Evolutionary conservation across 2,329 filamentous ascomycete species (phyloP), one percentile per base, ranked within the genome.

Genomic region (Hirsutella thompsonii): DNA sequence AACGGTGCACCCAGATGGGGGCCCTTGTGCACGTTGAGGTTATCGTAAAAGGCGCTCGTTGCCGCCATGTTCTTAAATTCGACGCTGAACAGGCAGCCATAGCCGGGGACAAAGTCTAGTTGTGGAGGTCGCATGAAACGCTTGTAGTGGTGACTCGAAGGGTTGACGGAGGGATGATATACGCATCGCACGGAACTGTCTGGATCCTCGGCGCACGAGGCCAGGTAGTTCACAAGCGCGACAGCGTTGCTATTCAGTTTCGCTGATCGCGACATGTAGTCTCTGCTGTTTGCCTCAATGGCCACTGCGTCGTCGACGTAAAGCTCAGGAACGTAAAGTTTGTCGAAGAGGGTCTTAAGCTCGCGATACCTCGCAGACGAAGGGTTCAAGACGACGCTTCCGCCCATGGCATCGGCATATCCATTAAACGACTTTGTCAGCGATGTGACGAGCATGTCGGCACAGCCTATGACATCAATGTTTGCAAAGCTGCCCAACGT

Each of bases 371-470:
- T 46, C 2, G 43, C 39, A 1, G 60, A 63, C 8, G 54, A 44
- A 0, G 67, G 64, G 44, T 67, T 66, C 23, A 71, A 49, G 26
- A 63, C 55, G 10, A 56, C 48, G 41, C 60, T 63, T 29, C 62
- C 69, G 19, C 51, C 68, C 56, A 72, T 66, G 36, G 68, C 63
- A 45, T 76, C 63, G 6, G 66, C 63, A 46, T 66, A 67, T 3
- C 72, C 72, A 34, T 56, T 68, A 50, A 75, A 73, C 1, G 58
- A 58, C 51, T 74, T 74, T 5, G 69, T 73, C 10, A 72, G 52
- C n/a, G 59, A 64, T 0, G 63, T 65, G 4, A 67, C 47, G 21
- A 74, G 41, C 0, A 70, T 53, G 46, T 75, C 70, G 1, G 63
- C 62, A 0, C 59, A 53, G 4, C 49, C 42, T 2, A 67, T 48